Evolutionary conservation across 1,284 basidiomycete species (phyloP).

Genomic region (Cerioporus squamosus): DNA sequence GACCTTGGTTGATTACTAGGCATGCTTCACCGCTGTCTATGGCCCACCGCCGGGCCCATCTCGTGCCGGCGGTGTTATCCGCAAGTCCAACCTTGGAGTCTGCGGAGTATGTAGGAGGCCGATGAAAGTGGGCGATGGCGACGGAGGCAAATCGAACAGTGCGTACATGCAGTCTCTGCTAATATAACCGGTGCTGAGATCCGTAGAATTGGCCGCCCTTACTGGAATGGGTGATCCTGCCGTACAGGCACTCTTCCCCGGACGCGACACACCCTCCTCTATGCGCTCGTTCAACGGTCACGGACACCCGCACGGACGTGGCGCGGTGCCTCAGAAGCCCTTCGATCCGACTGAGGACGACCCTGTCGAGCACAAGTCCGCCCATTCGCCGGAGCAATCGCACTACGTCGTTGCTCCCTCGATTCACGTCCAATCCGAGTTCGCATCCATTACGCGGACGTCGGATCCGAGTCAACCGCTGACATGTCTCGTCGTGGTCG

Average conservation of each 20-base stretch:
- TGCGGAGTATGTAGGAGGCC: constrained; percentile 96
- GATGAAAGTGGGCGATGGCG: constrained; percentile 90
- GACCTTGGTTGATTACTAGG: constrained; percentile 49
- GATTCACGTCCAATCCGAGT: constrained; percentile 90
- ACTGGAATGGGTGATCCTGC: constrained; percentile 82
- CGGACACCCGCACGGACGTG: constrained; percentile 18
- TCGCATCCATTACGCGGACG: constrained; percentile 76
- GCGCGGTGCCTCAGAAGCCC: constrained; percentile 42
- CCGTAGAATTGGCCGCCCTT: constrained; percentile 81
- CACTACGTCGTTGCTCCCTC: constrained; percentile 84
- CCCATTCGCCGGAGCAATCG: constrained; percentile 47
- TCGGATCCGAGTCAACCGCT: constrained; percentile 77
- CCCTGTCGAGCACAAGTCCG: constrained; percentile 69
- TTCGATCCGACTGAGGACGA: constrained; percentile 82
- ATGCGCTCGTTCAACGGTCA: constrained; percentile 36
- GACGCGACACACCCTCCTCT: constrained; percentile 60
- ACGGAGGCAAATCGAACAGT: constrained; percentile 87
- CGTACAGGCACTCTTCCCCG: constrained; percentile 62
- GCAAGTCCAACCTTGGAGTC: constrained; percentile 86
- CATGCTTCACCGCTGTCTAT: constrained; percentile 95
- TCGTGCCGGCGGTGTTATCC: constrained; percentile 52
- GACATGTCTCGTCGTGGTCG: constrained; percentile 90
- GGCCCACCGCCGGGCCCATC: constrained; percentile 78
- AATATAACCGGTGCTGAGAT: not conserved
- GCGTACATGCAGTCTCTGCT: constrained; percentile 40